phyloP scores from a whole-genome alignment of 192 early-diverging fungal species.

The Nowakowskiella sp. region DNA sequence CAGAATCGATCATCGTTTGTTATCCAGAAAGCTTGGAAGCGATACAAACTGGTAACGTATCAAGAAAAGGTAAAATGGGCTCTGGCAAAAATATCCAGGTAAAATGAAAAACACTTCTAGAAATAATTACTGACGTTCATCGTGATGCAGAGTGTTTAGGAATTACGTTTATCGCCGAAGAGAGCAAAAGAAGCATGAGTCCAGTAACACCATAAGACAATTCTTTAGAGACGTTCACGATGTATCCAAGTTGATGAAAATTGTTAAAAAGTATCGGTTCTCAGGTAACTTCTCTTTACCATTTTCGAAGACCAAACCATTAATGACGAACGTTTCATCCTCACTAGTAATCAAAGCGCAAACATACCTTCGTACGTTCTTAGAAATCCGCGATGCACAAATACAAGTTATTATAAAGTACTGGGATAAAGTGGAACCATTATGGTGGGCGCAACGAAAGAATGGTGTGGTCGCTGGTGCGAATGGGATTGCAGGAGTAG shows the following conservation, averaged over 20 bases:
- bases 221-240: slow-evolving; percentile 52
- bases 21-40: slow-evolving; percentile 32
- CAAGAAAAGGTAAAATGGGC: slow-evolving; percentile 20
- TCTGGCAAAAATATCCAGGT: slow-evolving; percentile 33
- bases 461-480: slow-evolving; percentile 3
- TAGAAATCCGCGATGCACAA: slow-evolving; percentile 27
- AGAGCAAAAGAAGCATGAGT: slow-evolving; percentile 18
- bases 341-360: slow-evolving; percentile 40
- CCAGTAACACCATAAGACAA: slow-evolving; percentile 34
- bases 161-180: slow-evolving; percentile 29
- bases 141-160: slow-evolving; percentile 27
- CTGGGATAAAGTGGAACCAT: slow-evolving; percentile 42
- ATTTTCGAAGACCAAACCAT: background rate
- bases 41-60: slow-evolving; percentile 7
- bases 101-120: background rate
- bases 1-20: slow-evolving; percentile 23
- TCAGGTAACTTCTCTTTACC: slow-evolving; percentile 29
- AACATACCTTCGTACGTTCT: slow-evolving; percentile 10
- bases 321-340: background rate
- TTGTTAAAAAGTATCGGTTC: slow-evolving; percentile 52
- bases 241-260: slow-evolving; percentile 47
- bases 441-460: slow-evolving; percentile 43
- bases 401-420: slow-evolving; percentile 24
- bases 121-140: slow-evolving; percentile 7
- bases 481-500: slow-evolving; percentile 2